Evolutionary conservation across 441 rosid species (phyloP).

Genomic region (Arabidopsis lyrata): DNA sequence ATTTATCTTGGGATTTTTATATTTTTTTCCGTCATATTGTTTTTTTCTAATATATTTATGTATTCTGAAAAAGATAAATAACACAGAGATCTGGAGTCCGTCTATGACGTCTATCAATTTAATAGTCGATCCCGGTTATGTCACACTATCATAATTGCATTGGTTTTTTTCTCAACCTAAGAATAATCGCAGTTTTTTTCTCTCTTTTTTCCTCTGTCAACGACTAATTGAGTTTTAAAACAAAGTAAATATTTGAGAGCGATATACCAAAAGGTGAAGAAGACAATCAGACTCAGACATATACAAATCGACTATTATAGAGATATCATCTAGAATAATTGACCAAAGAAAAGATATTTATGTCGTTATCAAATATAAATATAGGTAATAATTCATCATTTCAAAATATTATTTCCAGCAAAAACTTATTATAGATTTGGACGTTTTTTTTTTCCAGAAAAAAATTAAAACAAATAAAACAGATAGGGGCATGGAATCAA

Average conservation of each 20-base stretch:
- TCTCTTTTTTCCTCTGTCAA: neutral
- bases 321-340: constrained; percentile 8
- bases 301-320: neutral
- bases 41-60: too few species aligned
- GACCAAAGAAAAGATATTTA: constrained; percentile 1
- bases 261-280: constrained; percentile 14
- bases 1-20: too few species aligned
- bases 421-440: neutral
- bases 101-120: constrained; percentile 18
- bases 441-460: too few species aligned
- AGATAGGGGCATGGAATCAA: too few species aligned
- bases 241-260: constrained; percentile 9
- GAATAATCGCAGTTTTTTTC: constrained; percentile 2
- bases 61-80: neutral
- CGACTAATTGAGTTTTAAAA: constrained; percentile 1
- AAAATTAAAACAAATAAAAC: too few species aligned
- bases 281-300: neutral
- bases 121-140: constrained; percentile 8
- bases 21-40: too few species aligned
- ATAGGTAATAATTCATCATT: neutral
- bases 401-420: neutral
- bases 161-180: neutral
- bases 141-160: constrained; percentile 16
- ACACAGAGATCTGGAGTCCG: neutral
- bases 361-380: neutral